These are phyloP conservation scores for Chloranthus sessilifolius DNA, from an alignment of 164 flowering plant genomes.

Conservation along the genomic window DNA sequence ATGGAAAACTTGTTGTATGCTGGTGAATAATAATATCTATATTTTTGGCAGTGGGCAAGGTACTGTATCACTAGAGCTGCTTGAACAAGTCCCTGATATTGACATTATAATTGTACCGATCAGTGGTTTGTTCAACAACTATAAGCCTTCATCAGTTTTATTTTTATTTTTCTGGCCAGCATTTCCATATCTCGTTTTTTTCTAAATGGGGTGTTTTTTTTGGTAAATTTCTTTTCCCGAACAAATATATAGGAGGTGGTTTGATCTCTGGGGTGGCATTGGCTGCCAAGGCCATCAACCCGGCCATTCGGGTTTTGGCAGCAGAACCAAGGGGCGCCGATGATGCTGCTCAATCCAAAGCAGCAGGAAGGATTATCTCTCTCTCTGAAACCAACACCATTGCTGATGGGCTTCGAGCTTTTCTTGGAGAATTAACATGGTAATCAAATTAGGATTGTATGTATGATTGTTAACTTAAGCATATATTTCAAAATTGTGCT, in stretches of 20 bases:
- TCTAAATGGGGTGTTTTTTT: background rate
- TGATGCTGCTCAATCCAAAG: slow-evolving; percentile 90
- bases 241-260: slow-evolving; percentile 65
- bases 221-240: background rate
- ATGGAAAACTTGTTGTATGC: too few species aligned
- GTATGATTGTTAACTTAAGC: too few species aligned
- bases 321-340: slow-evolving; percentile 93
- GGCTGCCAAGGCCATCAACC: slow-evolving; percentile 88
- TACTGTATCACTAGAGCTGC: slow-evolving; percentile 75
- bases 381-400: slow-evolving; percentile 58
- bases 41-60: slow-evolving; percentile 66
- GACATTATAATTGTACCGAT: slow-evolving; percentile 85
- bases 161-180: background rate
- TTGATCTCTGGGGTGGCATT: slow-evolving; percentile 86
- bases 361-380: slow-evolving; percentile 59
- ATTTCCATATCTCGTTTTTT: background rate
- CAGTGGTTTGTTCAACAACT: slow-evolving; percentile 49
- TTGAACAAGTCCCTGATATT: slow-evolving; percentile 64
- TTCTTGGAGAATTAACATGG: slow-evolving; percentile 84
- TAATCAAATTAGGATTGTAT: too few species aligned
- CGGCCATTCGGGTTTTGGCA: slow-evolving; percentile 66
- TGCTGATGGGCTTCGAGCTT: slow-evolving; percentile 97
- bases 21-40: background rate
- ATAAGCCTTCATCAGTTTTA: background rate
- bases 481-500: too few species aligned